phyloP scores from a whole-genome alignment of 768 basidiomycete species.

The Gymnopilus dilepis region DNA sequence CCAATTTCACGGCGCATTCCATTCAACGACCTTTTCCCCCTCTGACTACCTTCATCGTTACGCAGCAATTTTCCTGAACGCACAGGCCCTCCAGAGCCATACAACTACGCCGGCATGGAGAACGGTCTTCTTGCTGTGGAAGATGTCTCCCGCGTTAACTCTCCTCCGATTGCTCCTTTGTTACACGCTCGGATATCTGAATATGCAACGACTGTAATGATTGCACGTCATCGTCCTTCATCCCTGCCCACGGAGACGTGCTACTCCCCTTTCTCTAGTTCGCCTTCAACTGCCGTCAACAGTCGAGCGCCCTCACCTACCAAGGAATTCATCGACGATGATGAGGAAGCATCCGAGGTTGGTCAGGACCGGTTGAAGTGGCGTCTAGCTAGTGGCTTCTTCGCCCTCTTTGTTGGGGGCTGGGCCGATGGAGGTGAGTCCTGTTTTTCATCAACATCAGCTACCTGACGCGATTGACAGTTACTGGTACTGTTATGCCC shows the following conservation, averaged over 20 bases:
- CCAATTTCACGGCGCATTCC: too few relatives aligned
- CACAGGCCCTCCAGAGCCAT: too few relatives aligned
- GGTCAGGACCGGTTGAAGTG: conserved; percentile 34
- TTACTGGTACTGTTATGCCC: conserved; percentile 60
- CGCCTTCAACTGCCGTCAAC: conserved; percentile 25
- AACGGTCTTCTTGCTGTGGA: too few relatives aligned
- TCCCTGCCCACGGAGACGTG: conserved; percentile 13
- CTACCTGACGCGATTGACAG: conserved; percentile 32
- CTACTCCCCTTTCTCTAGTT: conserved; percentile 24
- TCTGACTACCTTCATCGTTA: too few relatives aligned
- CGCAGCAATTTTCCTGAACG: too few relatives aligned
- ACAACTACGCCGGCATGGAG: too few relatives aligned
- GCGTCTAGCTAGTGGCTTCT: conserved; percentile 47
- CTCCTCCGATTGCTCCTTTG: conserved; percentile 16
- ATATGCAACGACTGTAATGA: conserved; percentile 19
- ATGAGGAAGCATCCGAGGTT: conserved; percentile 7
- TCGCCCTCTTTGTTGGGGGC: conserved; percentile 52
- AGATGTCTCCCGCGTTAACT: conserved; percentile 3
- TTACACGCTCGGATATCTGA: conserved; percentile 17
- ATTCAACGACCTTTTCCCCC: too few relatives aligned
- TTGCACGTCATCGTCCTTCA: conserved; percentile 17
- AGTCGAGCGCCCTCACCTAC: conserved; percentile 26
- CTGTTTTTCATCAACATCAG: not conserved
- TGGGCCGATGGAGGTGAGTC: conserved; percentile 55
- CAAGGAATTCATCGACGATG: conserved; percentile 16